Percentiles rank a stretch among this genome's conserved stretches.
These are phyloP conservation scores for Mortierella sp. DNA, from an alignment of 371 early-diverging fungal species.

Conservation along the genomic window DNA sequence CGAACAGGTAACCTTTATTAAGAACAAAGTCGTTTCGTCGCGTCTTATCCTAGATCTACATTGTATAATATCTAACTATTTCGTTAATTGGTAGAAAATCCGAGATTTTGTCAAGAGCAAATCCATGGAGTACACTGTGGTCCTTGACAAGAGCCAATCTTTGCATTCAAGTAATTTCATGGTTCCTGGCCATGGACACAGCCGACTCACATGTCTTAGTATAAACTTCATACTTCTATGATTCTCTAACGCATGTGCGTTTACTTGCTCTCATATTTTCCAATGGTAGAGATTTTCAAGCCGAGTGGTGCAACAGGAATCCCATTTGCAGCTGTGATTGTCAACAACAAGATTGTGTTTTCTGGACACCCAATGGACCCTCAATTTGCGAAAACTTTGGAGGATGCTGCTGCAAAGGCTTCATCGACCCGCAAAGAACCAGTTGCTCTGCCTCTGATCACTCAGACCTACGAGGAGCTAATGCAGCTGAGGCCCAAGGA, in stretches of 20 bases:
- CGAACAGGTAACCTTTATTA: conserved; percentile 22
- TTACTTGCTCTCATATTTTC: not conserved
- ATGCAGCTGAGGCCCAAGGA: conserved; percentile 56
- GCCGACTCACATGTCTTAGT: not conserved
- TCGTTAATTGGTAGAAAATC: conserved; percentile 40
- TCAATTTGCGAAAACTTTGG: conserved; percentile 27
- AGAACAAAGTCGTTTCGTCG: not conserved
- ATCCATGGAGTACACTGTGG: conserved; percentile 50
- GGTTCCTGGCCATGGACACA: not conserved
- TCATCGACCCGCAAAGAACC: conserved; percentile 42
- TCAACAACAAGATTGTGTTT: conserved; percentile 54
- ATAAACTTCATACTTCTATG: not conserved
- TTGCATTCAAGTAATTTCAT: conserved; percentile 34
- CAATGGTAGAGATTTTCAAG: conserved; percentile 39
- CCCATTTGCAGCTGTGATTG: conserved; percentile 46
- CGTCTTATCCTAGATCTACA: not conserved
- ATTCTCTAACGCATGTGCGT: not conserved
- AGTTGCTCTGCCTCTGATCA: conserved; percentile 45
- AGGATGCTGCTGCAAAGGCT: conserved; percentile 34
- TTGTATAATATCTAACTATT: not conserved
- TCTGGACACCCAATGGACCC: conserved; percentile 57
- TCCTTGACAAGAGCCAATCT: conserved; percentile 38
- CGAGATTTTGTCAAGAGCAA: conserved; percentile 43
- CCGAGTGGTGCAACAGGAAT: conserved; percentile 52
- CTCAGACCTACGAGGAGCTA: conserved; percentile 42